A percentile compares a stretch with the other conserved stretches of the same genome.
Conservation (phyloP, 2,329 filamentous ascomycete species). For the Pseudogymnoascus sp. region DNA sequence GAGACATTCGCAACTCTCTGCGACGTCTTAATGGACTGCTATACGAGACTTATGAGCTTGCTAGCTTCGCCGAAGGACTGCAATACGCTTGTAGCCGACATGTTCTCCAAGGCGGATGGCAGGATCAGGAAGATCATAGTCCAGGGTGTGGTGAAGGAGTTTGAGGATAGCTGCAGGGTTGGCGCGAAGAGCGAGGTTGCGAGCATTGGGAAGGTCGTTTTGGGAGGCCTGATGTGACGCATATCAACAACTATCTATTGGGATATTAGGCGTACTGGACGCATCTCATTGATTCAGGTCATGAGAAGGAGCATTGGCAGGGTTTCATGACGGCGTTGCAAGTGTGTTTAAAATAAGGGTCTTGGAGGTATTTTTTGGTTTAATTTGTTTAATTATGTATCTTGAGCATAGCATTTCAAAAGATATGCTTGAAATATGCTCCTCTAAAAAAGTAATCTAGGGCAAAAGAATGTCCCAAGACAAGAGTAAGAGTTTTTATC, state of each 20-base stretch:
- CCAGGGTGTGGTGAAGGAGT: slow-evolving; percentile 78
- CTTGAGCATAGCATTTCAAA: background rate
- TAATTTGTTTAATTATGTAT: slow-evolving; percentile 5
- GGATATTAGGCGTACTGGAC: slow-evolving; percentile 4
- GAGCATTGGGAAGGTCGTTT: slow-evolving; percentile 77
- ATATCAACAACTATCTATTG: background rate
- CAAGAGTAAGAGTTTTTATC: slow-evolving; percentile 7
- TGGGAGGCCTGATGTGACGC: slow-evolving; percentile 68
- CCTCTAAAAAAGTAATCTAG: background rate
- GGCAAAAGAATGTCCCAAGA: slow-evolving; percentile 1
- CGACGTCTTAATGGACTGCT: slow-evolving; percentile 89
- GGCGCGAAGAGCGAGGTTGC: slow-evolving; percentile 74
- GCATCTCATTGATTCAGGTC: background rate
- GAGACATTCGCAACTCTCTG: slow-evolving; percentile 94
- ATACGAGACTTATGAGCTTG: slow-evolving; percentile 67
- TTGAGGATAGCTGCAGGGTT: slow-evolving; percentile 74
- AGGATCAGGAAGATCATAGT: slow-evolving; percentile 83
- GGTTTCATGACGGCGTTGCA: slow-evolving; percentile 2
- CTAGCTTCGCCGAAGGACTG: slow-evolving; percentile 69
- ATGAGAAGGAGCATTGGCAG: slow-evolving; percentile 4
- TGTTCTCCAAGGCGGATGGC: slow-evolving; percentile 84
- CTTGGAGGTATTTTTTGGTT: background rate
- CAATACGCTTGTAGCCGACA: slow-evolving; percentile 61
- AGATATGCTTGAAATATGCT: background rate
- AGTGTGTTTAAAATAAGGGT: slow-evolving; percentile 3